These are phyloP conservation scores for Cercospora sojina DNA, from an alignment of 2,329 filamentous ascomycete genomes.

Conservation along the genomic window DNA sequence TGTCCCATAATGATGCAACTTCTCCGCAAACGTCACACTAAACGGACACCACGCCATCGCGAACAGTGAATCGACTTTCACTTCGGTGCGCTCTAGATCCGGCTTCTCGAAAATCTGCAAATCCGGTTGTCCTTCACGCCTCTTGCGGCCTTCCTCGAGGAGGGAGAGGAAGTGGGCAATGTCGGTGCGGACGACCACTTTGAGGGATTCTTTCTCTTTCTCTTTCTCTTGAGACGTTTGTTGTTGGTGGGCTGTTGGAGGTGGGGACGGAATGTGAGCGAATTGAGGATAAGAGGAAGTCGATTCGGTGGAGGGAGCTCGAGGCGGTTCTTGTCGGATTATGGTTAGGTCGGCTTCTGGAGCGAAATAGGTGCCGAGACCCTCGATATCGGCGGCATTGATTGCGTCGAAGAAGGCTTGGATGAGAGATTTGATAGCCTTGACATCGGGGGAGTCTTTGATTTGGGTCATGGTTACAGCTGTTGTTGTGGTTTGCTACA, in stretches of 20 bases:
- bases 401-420: constrained; percentile 27
- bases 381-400: constrained; percentile 40
- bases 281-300: constrained; percentile 30
- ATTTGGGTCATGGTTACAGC: constrained; percentile 18
- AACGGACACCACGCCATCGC: constrained; percentile 25
- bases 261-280: constrained; percentile 6
- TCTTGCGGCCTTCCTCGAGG: constrained; percentile 21
- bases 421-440: constrained; percentile 24
- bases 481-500: background rate
- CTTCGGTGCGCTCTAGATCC: constrained; percentile 20
- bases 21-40: constrained; percentile 26
- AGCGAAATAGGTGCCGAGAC: constrained; percentile 72
- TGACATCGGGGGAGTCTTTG: constrained; percentile 10
- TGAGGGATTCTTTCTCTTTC: constrained; percentile 6
- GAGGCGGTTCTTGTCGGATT: constrained; percentile 24
- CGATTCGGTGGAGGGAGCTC: constrained; percentile 6
- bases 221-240: background rate
- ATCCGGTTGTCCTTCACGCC: constrained; percentile 15
- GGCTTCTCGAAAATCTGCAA: constrained; percentile 20
- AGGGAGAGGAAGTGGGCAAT: constrained; percentile 26
- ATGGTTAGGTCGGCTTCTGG: constrained; percentile 64
- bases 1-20: constrained; percentile 27
- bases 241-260: background rate
- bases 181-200: constrained; percentile 9
- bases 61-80: constrained; percentile 23